Percentiles rank a stretch among this genome's conserved stretches.
Evolutionary conservation across 2,329 filamentous ascomycete species (phyloP).

Genomic region (Rosellinia necatrix): DNA sequence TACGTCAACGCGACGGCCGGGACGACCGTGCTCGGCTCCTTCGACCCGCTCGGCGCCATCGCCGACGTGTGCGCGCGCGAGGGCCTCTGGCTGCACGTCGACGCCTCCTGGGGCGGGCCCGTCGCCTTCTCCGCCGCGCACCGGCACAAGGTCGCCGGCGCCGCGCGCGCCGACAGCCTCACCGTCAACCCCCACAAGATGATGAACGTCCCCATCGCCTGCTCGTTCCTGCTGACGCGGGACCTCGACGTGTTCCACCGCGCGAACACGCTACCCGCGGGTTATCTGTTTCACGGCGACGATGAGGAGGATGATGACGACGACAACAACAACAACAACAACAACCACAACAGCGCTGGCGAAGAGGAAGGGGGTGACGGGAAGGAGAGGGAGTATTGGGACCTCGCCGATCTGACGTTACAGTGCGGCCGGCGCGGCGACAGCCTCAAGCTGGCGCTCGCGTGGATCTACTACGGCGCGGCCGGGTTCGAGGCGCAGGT

Average conservation of each 20-base stretch:
- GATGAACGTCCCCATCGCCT: conserved; percentile 89
- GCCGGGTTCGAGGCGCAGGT: conserved; percentile 72
- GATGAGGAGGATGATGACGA: conserved; percentile 46
- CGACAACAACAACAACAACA: conserved; percentile 37
- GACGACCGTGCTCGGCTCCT: conserved; percentile 90
- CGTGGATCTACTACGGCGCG: conserved; percentile 88
- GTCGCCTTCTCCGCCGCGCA: conserved; percentile 72
- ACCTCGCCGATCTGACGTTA: conserved; percentile 88
- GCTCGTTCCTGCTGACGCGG: conserved; percentile 81
- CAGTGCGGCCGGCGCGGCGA: conserved; percentile 91
- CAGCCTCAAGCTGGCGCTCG: conserved; percentile 81
- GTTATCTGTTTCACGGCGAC: conserved; percentile 77
- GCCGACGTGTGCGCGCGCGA: conserved; percentile 71
- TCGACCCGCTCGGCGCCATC: conserved; percentile 77
- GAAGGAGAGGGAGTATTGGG: conserved; percentile 68
- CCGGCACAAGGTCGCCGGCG: conserved; percentile 70
- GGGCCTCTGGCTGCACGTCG: conserved; percentile 88
- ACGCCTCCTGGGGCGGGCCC: conserved; percentile 87
- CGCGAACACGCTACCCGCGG: conserved; percentile 85
- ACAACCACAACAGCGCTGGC: conserved; percentile 29
- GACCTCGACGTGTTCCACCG: conserved; percentile 78
- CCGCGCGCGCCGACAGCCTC: conserved; percentile 76
- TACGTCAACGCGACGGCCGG: conserved; percentile 96
- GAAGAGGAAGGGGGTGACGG: not conserved
- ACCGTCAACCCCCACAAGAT: conserved; percentile 97